phyloP scores from a whole-genome alignment of 2,329 filamentous ascomycete species.

The Penicillium janthinellum region DNA sequence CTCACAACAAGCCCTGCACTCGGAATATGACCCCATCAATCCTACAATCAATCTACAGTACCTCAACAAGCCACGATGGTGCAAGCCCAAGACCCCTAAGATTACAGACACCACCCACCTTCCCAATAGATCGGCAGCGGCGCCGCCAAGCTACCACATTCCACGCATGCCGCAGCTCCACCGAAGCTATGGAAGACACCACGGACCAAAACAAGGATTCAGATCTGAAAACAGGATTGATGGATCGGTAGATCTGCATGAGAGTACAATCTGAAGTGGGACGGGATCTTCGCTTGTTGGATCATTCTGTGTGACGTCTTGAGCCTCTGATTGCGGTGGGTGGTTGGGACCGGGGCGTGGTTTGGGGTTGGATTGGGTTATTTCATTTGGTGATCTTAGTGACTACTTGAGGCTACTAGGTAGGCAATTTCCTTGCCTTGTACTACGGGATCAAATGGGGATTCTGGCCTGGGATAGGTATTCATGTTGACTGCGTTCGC shows the following conservation, averaged over 20 bases:
- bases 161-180: conserved; percentile 8
- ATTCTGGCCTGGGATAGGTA: neutral
- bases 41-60: neutral
- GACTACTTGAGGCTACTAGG: neutral
- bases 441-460: neutral
- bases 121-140: conserved; percentile 10
- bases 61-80: conserved; percentile 3
- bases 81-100: neutral
- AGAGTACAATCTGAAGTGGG: neutral
- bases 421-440: neutral
- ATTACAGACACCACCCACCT: neutral
- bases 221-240: conserved; percentile 20
- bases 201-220: conserved; percentile 15
- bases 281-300: conserved; percentile 1
- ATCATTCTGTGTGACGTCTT: conserved; percentile 4
- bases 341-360: neutral
- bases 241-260: conserved; percentile 16
- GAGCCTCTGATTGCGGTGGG: conserved; percentile 5
- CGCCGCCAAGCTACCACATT: conserved; percentile 11
- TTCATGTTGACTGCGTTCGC: neutral
- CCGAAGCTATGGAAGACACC: conserved; percentile 8
- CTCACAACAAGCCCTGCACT: conserved; percentile 1
- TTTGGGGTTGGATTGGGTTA: neutral
- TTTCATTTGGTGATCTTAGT: neutral
- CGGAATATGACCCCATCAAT: neutral